Percentiles rank a stretch among this genome's conserved stretches.
Evolutionary conservation across 495 filamentous ascomycete genomes (phyloP).

Genomic region (Penicillium alfredii): DNA sequence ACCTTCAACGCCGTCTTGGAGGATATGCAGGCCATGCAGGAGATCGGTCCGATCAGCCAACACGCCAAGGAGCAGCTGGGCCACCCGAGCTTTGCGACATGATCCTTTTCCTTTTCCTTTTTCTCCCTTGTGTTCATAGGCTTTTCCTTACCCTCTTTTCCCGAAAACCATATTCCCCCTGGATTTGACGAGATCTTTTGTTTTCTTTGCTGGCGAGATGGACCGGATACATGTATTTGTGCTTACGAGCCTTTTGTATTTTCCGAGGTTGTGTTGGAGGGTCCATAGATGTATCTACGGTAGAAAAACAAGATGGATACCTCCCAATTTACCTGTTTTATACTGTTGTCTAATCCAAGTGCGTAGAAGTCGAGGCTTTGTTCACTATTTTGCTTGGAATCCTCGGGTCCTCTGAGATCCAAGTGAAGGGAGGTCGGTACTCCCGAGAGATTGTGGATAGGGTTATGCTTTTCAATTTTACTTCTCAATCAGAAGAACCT

Average conservation of each 20-base stretch:
- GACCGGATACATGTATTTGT: slow-evolving; percentile 2
- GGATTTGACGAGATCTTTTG: slow-evolving; percentile 8
- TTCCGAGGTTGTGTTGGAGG: not conserved
- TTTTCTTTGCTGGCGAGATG: slow-evolving; percentile 7
- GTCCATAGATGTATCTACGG: too few species aligned
- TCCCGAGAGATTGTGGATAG: too few species aligned
- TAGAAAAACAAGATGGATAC: too few species aligned
- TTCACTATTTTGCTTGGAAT: too few species aligned
- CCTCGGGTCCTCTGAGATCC: too few species aligned
- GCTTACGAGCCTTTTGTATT: not conserved
- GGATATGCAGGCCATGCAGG: slow-evolving; percentile 71
- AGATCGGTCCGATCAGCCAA: slow-evolving; percentile 40
- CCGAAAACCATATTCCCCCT: slow-evolving; percentile 12
- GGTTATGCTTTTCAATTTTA: too few species aligned
- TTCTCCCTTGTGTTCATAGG: slow-evolving; percentile 7
- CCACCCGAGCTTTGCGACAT: slow-evolving; percentile 17
- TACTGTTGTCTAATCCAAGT: too few species aligned
- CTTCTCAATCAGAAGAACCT: too few species aligned
- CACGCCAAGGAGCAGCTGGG: slow-evolving; percentile 32
- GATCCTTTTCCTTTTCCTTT: slow-evolving; percentile 4
- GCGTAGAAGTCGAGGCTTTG: too few species aligned
- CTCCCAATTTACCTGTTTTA: too few species aligned
- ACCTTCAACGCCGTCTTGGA: slow-evolving; percentile 75
- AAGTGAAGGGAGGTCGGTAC: too few species aligned
- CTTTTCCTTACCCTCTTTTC: slow-evolving; percentile 8